Base-by-base conservation (phyloP, 257 asterid species). In the Solanum piurae region DNA sequence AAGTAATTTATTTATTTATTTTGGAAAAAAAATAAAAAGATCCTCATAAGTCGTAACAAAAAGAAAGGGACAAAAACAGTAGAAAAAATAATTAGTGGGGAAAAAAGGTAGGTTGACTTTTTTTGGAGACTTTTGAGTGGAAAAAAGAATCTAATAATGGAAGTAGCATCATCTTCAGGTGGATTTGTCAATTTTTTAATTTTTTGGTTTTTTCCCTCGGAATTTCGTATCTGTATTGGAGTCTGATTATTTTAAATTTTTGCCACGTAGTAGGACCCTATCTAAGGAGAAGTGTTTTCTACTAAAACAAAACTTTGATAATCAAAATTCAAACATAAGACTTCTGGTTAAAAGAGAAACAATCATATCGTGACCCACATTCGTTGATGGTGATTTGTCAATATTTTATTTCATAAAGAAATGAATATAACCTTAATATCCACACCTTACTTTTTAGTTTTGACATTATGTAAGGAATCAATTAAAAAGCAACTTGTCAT, bases 201-300 rank as follows among this genome's bases (percentile, higher is more conserved):
- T 42, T 42, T 42, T 42, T 12, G 49, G 1, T n/a, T 16, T 49
- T 49, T 52, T 49, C 0, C 0, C 21, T 5, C 23, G 0, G 0
- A 0, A 0, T 49, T 49, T 2, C 0, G 0, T 16, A 52, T 1
- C 1, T 0, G 1, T 16, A 52, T 52, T 52, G 1, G 0, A 16
- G 0, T 5, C 0, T 23, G 1, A 23, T 6, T 21, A 36, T 72
- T 20, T 3, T 16, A 0, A 52, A 16, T 52, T 16, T 5, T 2
- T 9, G 0, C 1, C 2, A 0, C 9, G 0, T 5, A 49, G 6
- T 5, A 49, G 6, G 0, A 49, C 0, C 0, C 0, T 5, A 49
- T 52, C 1, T 52, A 16, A 52, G 60, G 1, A 9, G 1, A 52
- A 16, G 21, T 16, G 1, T 49, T 49, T 49, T 49, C 8, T 0